phyloP scores from a whole-genome alignment of 345 rosid species.

The Pugionium dolabratum region DNA sequence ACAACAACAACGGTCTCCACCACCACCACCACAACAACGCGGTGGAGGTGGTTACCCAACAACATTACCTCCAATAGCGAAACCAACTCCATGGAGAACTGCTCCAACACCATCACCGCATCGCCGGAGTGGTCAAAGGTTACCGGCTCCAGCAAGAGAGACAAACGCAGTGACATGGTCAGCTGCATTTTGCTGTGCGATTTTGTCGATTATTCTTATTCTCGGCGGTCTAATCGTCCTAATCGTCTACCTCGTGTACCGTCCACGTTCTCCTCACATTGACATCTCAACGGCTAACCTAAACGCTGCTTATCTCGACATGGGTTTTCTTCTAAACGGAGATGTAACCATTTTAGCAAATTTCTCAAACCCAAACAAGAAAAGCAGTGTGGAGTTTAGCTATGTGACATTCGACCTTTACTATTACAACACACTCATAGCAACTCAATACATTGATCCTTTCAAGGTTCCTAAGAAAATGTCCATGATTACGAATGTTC shows the following conservation, averaged over 20 bases:
- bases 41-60: conserved; percentile 28
- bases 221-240: conserved; percentile 74
- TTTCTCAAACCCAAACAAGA: conserved; percentile 81
- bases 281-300: conserved; percentile 64
- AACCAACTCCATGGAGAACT: conserved; percentile 37
- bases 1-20: conserved; percentile 11
- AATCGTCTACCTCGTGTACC: conserved; percentile 70
- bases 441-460: conserved; percentile 66
- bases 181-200: conserved; percentile 62
- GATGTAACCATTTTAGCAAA: conserved; percentile 73
- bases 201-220: conserved; percentile 65
- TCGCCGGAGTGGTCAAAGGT: conserved; percentile 14
- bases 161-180: conserved; percentile 60
- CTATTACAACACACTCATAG: conserved; percentile 61
- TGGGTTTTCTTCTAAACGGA: conserved; percentile 67
- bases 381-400: conserved; percentile 66
- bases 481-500: conserved; percentile 50
- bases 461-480: conserved; percentile 51
- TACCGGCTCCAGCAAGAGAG: conserved; percentile 33
- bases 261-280: conserved; percentile 72
- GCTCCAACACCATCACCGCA: conserved; percentile 41
- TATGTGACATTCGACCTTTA: conserved; percentile 54
- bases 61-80: conserved; percentile 38
- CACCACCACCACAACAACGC: conserved; percentile 15
- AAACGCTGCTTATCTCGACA: conserved; percentile 86